These are phyloP conservation scores for Exophiala bonariae DNA, from an alignment of 2,329 filamentous ascomycete species.

Conservation along the genomic window DNA sequence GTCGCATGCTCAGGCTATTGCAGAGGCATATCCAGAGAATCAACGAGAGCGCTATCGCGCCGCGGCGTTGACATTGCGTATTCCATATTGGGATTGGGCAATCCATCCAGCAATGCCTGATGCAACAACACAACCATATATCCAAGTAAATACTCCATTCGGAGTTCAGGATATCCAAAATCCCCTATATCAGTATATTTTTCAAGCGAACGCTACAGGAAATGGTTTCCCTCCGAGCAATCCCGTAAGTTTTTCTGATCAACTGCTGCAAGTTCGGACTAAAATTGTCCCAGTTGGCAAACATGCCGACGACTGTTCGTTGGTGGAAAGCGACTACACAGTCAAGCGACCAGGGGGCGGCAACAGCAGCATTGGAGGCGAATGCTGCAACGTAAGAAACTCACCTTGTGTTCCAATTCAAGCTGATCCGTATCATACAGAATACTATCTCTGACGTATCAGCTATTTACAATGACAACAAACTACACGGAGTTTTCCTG, in stretches of 20 bases:
- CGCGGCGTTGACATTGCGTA: constrained; percentile 43
- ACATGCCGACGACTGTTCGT: constrained; percentile 23
- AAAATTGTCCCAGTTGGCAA: constrained; percentile 14
- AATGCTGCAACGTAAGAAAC: constrained; percentile 20
- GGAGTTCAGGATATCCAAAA: constrained; percentile 42
- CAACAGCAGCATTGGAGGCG: constrained; percentile 22
- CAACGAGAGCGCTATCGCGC: constrained; percentile 49
- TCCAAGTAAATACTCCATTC: constrained; percentile 44
- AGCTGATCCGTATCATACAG: constrained; percentile 9
- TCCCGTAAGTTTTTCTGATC: constrained; percentile 7
- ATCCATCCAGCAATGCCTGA: constrained; percentile 33
- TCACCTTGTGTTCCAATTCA: not conserved
- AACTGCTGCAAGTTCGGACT: not conserved
- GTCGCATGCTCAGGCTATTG: constrained; percentile 39
- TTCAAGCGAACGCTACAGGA: constrained; percentile 20
- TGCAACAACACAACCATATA: constrained; percentile 39
- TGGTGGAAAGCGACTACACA: constrained; percentile 17
- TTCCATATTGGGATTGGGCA: constrained; percentile 55
- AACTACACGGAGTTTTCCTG: constrained; percentile 32
- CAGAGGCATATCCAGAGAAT: constrained; percentile 43
- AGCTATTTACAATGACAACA: constrained; percentile 29
- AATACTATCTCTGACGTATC: constrained; percentile 28
- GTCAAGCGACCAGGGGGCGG: constrained; percentile 22
- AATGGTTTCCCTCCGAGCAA: constrained; percentile 28
- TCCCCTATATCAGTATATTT: constrained; percentile 47